A percentile compares a stretch with the other conserved stretches of the same genome.
These are phyloP conservation scores for Fusarium fujikuroi DNA, from an alignment of 2,329 filamentous ascomycete genomes.

Conservation along the genomic window DNA sequence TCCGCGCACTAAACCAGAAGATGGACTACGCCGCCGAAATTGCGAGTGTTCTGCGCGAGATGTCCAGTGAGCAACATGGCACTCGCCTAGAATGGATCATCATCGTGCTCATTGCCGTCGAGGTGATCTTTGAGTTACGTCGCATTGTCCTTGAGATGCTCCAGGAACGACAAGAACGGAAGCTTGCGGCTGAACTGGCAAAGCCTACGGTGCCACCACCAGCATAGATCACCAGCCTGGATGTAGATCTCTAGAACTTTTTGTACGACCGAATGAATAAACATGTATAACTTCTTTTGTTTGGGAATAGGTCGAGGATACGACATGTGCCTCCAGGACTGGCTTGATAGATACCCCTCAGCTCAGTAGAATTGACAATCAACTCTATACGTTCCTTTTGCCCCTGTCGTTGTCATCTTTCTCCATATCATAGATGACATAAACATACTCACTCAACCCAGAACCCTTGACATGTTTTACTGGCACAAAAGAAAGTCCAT, in stretches of 20 bases:
- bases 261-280: slow-evolving; percentile 23
- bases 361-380: slow-evolving; percentile 37
- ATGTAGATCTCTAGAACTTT: not conserved
- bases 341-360: slow-evolving; percentile 42
- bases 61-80: slow-evolving; percentile 90
- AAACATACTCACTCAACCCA: not conserved
- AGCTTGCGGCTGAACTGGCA: slow-evolving; percentile 34
- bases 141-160: slow-evolving; percentile 73
- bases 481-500: not conserved
- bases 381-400: not conserved
- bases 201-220: not conserved
- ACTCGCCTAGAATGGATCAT: slow-evolving; percentile 94
- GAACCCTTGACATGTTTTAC: not conserved
- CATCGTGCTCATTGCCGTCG: slow-evolving; percentile 90
- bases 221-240: not conserved
- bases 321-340: not conserved
- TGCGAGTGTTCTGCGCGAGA: slow-evolving; percentile 85
- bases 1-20: slow-evolving; percentile 92
- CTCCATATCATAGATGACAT: not conserved
- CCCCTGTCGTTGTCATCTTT: not conserved
- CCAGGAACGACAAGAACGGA: slow-evolving; percentile 53
- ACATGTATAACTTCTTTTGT: slow-evolving; percentile 3
- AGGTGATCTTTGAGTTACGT: slow-evolving; percentile 88
- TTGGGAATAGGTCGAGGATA: slow-evolving; percentile 6
- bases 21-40: slow-evolving; percentile 99